A percentile compares a stretch with the other conserved stretches of the same genome.
Conservation (phyloP, 441 rosid species). For the Brassica balearica region DNA sequence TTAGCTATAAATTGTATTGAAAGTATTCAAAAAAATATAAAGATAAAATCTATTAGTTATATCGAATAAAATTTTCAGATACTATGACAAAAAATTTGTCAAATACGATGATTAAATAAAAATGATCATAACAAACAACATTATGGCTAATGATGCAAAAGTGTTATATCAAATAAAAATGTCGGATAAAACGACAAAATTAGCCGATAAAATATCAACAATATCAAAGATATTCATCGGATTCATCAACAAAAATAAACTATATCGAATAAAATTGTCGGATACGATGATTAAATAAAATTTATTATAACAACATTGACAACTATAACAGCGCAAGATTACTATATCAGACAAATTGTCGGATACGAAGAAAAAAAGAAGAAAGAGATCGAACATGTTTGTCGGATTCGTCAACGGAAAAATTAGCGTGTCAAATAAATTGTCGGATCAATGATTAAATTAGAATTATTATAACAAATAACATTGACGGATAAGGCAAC, state of each 20-base stretch:
- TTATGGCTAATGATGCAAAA: no score
- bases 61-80: background rate
- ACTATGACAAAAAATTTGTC: background rate
- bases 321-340: background rate
- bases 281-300: background rate
- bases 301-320: background rate
- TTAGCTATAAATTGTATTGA: no score
- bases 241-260: background rate
- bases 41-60: no score
- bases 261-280: background rate
- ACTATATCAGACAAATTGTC: background rate
- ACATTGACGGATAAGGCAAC: no score
- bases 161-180: background rate
- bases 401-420: background rate
- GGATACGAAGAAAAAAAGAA: background rate
- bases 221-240: background rate
- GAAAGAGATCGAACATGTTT: background rate
- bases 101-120: background rate
- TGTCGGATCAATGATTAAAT: no score
- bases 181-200: background rate
- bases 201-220: background rate
- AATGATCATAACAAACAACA: background rate
- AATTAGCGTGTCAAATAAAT: no score
- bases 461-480: no score
- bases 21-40: no score